These are phyloP conservation scores for Lachnellula suecica DNA, from an alignment of 2,329 filamentous ascomycete species.

Conservation along the genomic window DNA sequence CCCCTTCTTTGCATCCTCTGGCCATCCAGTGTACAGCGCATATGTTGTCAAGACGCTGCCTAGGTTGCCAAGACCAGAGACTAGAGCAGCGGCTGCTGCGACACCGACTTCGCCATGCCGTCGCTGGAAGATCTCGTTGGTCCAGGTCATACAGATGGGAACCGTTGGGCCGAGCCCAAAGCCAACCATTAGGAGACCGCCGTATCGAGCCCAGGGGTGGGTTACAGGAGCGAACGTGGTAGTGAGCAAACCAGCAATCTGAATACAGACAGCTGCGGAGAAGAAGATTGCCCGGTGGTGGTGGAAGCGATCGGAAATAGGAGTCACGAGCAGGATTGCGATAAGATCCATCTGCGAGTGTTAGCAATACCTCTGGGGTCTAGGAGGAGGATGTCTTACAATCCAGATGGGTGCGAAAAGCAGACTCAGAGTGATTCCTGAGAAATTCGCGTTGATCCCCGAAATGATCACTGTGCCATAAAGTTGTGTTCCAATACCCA, in stretches of 20 bases:
- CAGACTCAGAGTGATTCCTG: conserved; percentile 73
- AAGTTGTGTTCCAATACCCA: conserved; percentile 85
- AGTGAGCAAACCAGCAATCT: conserved; percentile 78
- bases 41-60: conserved; percentile 87
- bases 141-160: conserved; percentile 93
- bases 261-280: conserved; percentile 69
- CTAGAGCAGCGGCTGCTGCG: conserved; percentile 79
- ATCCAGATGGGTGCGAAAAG: conserved; percentile 93
- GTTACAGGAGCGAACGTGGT: conserved; percentile 69
- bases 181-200: conserved; percentile 84
- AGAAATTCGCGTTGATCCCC: conserved; percentile 72
- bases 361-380: conserved; percentile 1
- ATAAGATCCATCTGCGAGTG: conserved; percentile 73
- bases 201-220: conserved; percentile 81
- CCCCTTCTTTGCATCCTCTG: conserved; percentile 68
- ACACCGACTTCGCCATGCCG: conserved; percentile 90
- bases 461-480: conserved; percentile 87
- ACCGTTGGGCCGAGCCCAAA: conserved; percentile 90
- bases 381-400: conserved; percentile 46
- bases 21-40: conserved; percentile 85
- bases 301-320: conserved; percentile 85
- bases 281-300: conserved; percentile 79
- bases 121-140: conserved; percentile 83
- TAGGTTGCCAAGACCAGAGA: conserved; percentile 83
- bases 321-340: conserved; percentile 81